Base-by-base conservation (phyloP, 1,284 basidiomycete genomes). In the Ustilago crameri region DNA sequence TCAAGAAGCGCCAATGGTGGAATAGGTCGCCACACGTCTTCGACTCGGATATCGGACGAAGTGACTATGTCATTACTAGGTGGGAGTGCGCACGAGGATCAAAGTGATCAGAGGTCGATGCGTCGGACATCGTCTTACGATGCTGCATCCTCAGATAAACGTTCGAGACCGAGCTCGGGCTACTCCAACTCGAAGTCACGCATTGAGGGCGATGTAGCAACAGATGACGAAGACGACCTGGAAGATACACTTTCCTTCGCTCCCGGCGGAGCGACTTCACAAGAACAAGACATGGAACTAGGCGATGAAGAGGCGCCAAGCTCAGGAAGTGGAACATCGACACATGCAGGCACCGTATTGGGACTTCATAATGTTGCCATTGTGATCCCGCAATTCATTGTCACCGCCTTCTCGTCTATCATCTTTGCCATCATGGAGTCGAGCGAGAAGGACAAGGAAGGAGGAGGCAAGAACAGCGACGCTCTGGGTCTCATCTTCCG, bases 271-370 rank as follows among this genome's bases (percentile, higher is more conserved):
- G 50, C 45, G 46, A 18, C 40, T 20, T 40, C 12, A 9, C 44
- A 30, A 8, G 24, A 26, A 2, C 37, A 51, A 8, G 51, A 59
- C 22, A 24, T 60, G 18, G 41, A 42, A 15, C 22, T 15, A 42
- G 41, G 41, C 18, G 17, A 40, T 18, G 38, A 23, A 10, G 41
- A 23, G 41, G 20, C 41, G 22, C 22, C 41, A 9, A 42, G 22
- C 18, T 42, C 32, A 12, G 49, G 3, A 17, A 26, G 26, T 35
- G 26, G 55, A 22, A 73, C 65, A 1, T 41, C 49, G 5, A 49
- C 44, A 9, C 86, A 91, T 45, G 91, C 93, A 0, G 95, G 95
- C 22, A 95, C 93, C 2, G 90, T 97, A 43, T 87, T 97, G 46
- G 95, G 95, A 2, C 93, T 98, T 44, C 95, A 98, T 61, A 79